Percentiles rank a stretch among this genome's conserved stretches.
Conservation (phyloP, 2,329 filamentous ascomycete genomes). For the Aspergillus eucalypticola region DNA sequence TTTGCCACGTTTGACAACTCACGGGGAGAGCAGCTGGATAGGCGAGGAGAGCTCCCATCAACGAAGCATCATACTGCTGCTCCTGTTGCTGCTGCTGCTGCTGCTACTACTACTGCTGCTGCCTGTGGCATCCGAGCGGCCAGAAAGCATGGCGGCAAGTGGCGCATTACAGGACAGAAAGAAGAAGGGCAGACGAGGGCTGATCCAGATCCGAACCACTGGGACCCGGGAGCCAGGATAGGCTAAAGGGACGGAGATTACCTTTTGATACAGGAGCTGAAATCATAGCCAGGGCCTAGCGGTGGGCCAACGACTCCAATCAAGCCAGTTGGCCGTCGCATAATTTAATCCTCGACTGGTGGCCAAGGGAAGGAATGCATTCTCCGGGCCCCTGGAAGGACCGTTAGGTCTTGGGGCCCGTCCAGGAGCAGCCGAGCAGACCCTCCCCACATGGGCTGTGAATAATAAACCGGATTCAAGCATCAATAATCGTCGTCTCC, state of each 20-base stretch:
- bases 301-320: neutral
- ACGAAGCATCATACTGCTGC: neutral
- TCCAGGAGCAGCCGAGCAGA: too few relatives aligned
- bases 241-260: conserved; percentile 15
- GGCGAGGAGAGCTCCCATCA: conserved; percentile 6
- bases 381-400: neutral
- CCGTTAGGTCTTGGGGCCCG: conserved; percentile 2
- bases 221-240: conserved; percentile 29
- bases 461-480: neutral
- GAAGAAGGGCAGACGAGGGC: conserved; percentile 12
- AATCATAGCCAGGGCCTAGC: neutral
- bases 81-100: neutral
- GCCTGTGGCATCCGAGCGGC: conserved; percentile 9
- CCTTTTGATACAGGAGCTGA: conserved; percentile 9
- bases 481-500: neutral
- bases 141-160: conserved; percentile 20
- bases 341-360: neutral
- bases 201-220: conserved; percentile 26
- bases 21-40: conserved; percentile 21
- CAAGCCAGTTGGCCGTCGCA: neutral
- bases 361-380: neutral
- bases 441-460: conserved; percentile 1
- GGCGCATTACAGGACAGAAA: conserved; percentile 18
- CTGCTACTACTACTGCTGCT: neutral
- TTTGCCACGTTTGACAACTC: conserved; percentile 36